phyloP scores from a whole-genome alignment of 1,284 basidiomycete species.

The Malassezia caprae region DNA sequence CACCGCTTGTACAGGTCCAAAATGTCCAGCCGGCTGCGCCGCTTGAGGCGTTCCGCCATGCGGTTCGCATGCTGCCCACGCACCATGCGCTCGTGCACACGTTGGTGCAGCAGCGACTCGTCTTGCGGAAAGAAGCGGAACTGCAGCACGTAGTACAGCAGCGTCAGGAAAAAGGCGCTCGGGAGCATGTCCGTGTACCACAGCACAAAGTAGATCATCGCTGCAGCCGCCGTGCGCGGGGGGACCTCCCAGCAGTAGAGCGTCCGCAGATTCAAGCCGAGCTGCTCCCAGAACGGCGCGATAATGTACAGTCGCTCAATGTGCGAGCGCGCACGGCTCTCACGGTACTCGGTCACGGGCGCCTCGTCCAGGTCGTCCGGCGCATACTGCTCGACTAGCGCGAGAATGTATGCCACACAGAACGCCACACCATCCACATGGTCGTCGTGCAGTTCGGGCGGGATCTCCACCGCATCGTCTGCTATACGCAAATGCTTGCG shows the following conservation, averaged over 20 bases:
- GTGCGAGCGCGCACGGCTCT: conserved; percentile 39
- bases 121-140: conserved; percentile 47
- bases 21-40: conserved; percentile 41
- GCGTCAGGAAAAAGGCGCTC: conserved; percentile 35
- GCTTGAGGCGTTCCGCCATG: conserved; percentile 36
- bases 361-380: conserved; percentile 45
- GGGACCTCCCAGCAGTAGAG: conserved; percentile 27
- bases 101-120: conserved; percentile 39
- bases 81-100: conserved; percentile 41
- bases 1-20: conserved; percentile 44
- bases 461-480: not conserved
- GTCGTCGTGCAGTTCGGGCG: conserved; percentile 18
- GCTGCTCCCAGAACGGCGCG: conserved; percentile 47
- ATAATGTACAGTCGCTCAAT: conserved; percentile 46
- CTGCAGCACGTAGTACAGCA: conserved; percentile 41
- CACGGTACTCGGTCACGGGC: conserved; percentile 38
- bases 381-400: conserved; percentile 39
- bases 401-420: conserved; percentile 45
- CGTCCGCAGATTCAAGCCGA: conserved; percentile 19
- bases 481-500: not conserved
- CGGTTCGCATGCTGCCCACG: conserved; percentile 43
- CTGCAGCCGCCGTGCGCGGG: conserved; percentile 28
- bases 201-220: conserved; percentile 47
- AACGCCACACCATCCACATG: conserved; percentile 44
- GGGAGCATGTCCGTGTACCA: conserved; percentile 47